These are phyloP conservation scores for Pleurotus cornucopiae DNA, from an alignment of 768 basidiomycete genomes.

Conservation along the genomic window DNA sequence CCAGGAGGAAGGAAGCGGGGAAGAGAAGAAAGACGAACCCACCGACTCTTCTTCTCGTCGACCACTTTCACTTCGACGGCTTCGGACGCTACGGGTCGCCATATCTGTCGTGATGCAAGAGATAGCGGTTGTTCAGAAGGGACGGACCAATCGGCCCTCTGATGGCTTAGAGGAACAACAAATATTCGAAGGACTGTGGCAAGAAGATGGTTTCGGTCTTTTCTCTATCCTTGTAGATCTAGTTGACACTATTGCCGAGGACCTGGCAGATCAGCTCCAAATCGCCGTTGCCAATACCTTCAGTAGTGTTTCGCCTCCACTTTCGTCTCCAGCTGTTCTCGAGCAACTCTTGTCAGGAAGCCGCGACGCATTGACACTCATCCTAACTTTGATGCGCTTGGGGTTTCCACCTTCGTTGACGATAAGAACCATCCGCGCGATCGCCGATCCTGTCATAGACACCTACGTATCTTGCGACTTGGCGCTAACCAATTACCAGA, in stretches of 20 bases:
- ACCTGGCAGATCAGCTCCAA: not conserved
- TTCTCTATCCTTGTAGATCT: not conserved
- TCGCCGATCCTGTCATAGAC: slow-evolving; percentile 44
- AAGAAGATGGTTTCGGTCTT: slow-evolving; percentile 3
- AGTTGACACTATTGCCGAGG: not conserved
- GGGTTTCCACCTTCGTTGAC: slow-evolving; percentile 35
- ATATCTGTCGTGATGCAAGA: slow-evolving; percentile 53
- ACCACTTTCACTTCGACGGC: slow-evolving; percentile 48
- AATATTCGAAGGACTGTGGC: not conserved
- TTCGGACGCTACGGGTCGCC: slow-evolving; percentile 62
- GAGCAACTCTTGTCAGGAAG: slow-evolving; percentile 53
- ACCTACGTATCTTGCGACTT: slow-evolving; percentile 52
- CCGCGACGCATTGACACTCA: slow-evolving; percentile 49
- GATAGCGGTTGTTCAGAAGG: slow-evolving; percentile 21
- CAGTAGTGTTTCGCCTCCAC: not conserved
- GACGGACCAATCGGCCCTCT: too few species aligned
- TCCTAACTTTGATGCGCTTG: slow-evolving; percentile 22
- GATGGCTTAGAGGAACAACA: not conserved
- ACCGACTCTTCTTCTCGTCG: slow-evolving; percentile 20
- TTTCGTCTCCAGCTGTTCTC: slow-evolving; percentile 24
- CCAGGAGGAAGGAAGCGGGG: not conserved
- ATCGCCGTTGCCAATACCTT: not conserved
- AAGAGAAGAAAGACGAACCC: not conserved
- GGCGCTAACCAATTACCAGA: slow-evolving; percentile 15
- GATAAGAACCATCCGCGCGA: slow-evolving; percentile 40